Evolutionary conservation across 2,329 filamentous ascomycete species (phyloP), one percentile per base, ranked within the genome.

Genomic region (Rhytidhysteron rufulum): DNA sequence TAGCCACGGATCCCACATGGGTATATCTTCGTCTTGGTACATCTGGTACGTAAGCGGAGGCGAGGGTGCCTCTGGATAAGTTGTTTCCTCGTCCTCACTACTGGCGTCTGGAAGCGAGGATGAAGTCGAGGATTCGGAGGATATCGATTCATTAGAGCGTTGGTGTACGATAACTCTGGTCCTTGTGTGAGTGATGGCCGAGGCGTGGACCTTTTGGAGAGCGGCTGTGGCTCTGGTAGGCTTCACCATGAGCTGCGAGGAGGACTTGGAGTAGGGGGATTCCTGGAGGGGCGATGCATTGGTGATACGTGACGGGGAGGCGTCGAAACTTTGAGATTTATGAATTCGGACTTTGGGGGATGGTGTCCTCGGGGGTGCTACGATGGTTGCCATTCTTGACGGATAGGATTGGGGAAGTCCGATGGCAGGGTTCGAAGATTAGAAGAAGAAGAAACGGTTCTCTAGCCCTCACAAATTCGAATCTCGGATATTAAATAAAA

Each of bases 311-410:
- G 54, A 56, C 11, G 53, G 55, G n/a, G 60, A 56, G 4, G 60
- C 62, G 45, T 60, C 58, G 48, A 63, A 65, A 6, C 55, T 61
- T 22, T 57, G 57, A 27, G 62, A 60, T 20, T 60, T 58, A 33
- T 54, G 49, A 45, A 64, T 63, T 39, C 57, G 55, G 44, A 63
- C 53, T 36, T 58, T 63, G 18, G 62, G 62, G 22, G 57, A 61
- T 7, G 60, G 62, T 17, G 60, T 65, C 19, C 59, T 49, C 17
- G 54, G 59, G 19, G 57, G 52, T 41, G 48, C 41, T 9, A 34
- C 22, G 18, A 36, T 30, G 19, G 22, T 34, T 27, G 29, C 15
- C 6, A 25, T 25, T 24, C 10, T 37, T 25, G 15, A 25, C 16
- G 8, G n/a, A n/a, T n/a, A n/a, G n/a, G n/a, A n/a, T n/a, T n/a